These are phyloP conservation scores for Ascosphaera acerosa DNA, from an alignment of 2,329 filamentous ascomycete genomes.

Conservation along the genomic window DNA sequence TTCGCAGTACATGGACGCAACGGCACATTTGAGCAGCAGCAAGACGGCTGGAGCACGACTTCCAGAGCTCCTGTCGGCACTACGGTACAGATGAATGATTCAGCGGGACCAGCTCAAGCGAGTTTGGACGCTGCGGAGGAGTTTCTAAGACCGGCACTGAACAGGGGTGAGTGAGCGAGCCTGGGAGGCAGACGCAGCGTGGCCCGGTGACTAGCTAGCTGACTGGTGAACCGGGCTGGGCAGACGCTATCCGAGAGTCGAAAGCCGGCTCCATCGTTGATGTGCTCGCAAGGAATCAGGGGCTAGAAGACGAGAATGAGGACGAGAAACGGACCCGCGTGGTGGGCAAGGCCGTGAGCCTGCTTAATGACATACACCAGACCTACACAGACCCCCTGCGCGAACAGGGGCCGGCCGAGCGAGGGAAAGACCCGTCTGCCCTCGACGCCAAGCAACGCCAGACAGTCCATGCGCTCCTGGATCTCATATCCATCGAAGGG, in stretches of 20 bases:
- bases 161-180: conserved; percentile 11
- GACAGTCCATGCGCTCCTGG: conserved; percentile 16
- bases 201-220: too few relatives aligned
- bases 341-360: conserved; percentile 12
- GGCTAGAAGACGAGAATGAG: conserved; percentile 2
- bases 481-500: conserved; percentile 20
- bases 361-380: conserved; percentile 13
- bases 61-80: too few relatives aligned
- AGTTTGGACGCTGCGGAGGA: conserved; percentile 13
- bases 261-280: conserved; percentile 14
- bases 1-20: too few relatives aligned
- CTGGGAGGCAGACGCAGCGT: too few relatives aligned
- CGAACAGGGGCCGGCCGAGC: conserved; percentile 2
- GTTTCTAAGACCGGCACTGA: conserved; percentile 16
- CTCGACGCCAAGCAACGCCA: conserved; percentile 20
- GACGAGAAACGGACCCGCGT: conserved; percentile 9
- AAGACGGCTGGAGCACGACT: too few relatives aligned
- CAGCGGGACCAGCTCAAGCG: conserved; percentile 7
- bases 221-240: too few relatives aligned
- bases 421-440: conserved; percentile 10
- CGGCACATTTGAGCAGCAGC: too few relatives aligned
- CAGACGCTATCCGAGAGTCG: conserved; percentile 16
- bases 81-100: too few relatives aligned
- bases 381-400: conserved; percentile 11
- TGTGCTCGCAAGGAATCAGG: conserved; percentile 8